Percentiles rank a stretch among this genome's conserved stretches.
Conservation (phyloP, 306 rosid species). For the apple (Malus domestica) region DNA sequence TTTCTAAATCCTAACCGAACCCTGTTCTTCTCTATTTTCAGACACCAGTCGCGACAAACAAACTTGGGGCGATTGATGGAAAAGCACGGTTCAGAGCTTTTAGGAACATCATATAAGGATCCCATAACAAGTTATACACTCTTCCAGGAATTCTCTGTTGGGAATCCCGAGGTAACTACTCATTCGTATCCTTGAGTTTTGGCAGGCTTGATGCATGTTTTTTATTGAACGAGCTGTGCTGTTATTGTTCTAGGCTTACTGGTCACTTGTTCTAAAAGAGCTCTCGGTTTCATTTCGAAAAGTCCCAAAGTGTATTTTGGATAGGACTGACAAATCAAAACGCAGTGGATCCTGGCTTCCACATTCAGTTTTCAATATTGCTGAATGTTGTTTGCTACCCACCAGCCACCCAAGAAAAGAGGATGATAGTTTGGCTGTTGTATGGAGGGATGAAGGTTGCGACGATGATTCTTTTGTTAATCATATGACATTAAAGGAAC, state of each 20-base stretch:
- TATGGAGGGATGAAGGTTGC: constrained; percentile 74
- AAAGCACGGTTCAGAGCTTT: constrained; percentile 45
- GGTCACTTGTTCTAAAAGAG: constrained; percentile 70
- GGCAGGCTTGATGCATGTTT: not conserved
- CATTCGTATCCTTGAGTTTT: not conserved
- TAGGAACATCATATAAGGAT: constrained; percentile 61
- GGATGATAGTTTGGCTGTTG: constrained; percentile 55
- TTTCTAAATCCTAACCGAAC: not conserved
- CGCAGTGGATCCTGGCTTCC: constrained; percentile 71
- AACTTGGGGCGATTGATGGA: constrained; percentile 74
- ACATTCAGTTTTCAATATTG: constrained; percentile 59
- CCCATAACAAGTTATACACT: constrained; percentile 64
- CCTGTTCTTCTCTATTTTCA: constrained; percentile 10
- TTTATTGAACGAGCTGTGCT: not conserved
- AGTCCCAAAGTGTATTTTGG: constrained; percentile 53
- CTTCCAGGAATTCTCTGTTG: constrained; percentile 48
- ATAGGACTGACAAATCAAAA: constrained; percentile 42
- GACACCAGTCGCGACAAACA: constrained; percentile 40
- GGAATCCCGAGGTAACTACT: constrained; percentile 52
- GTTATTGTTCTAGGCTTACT: constrained; percentile 42
- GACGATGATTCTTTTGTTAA: constrained; percentile 51
- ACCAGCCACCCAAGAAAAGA: constrained; percentile 36
- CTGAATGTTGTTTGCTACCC: constrained; percentile 71
- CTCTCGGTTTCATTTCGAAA: constrained; percentile 48
- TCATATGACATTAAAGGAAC: constrained; percentile 52